Base-by-base conservation (phyloP, 192 early-diverging fungal species). In the Gonapodya sp. region DNA sequence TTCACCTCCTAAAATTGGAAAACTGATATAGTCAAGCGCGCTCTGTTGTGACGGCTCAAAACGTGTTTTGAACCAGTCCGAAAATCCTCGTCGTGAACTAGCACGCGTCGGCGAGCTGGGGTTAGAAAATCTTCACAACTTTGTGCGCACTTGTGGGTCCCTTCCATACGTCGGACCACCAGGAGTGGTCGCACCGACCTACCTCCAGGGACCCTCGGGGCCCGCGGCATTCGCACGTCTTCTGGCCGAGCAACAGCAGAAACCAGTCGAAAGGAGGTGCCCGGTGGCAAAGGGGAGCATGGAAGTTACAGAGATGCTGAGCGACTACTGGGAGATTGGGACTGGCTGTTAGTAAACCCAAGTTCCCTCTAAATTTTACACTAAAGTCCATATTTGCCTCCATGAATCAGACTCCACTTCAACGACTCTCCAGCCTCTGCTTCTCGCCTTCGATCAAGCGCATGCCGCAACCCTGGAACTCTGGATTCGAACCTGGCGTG, bases 281-380 rank as follows among this genome's bases (percentile, higher is more conserved):
- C 93, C 92, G 16, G 89, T 94, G 84, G 89, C 85, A 24, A 87
- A 85, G 84, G 88, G 90, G 14, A 85, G 85, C 33, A 84, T 88
- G 34, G 93, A 94, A 86, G 88, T 90, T 0, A 88, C 88, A 36
- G 93, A 94, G 75, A 81, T 94, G 18, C 79, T 94, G 36, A 86
- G 85, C 35, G 93, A 93, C 82, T 86, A 88, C 79, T 94, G 93
- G 92, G 89, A 92, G 78, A 86, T 94, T 36, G 85, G 84, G 36
- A 85, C 92, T 30, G 91, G 89, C 73, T 93, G 93, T 92, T 85
- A 83, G 86, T 82, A 31, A 30, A 34, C 35, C 24, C 14, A 35
- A 64, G 8, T 78, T 85, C 18, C 36, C 0, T 46, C 30, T 31
- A 79, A 33, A 30, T 84, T 35, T 33, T 2, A 0, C 82, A 82